Percentiles rank a stretch among this genome's conserved stretches.
These are phyloP conservation scores for Trichocladium antarcticum DNA, from an alignment of 495 filamentous ascomycete species.

Conservation along the genomic window DNA sequence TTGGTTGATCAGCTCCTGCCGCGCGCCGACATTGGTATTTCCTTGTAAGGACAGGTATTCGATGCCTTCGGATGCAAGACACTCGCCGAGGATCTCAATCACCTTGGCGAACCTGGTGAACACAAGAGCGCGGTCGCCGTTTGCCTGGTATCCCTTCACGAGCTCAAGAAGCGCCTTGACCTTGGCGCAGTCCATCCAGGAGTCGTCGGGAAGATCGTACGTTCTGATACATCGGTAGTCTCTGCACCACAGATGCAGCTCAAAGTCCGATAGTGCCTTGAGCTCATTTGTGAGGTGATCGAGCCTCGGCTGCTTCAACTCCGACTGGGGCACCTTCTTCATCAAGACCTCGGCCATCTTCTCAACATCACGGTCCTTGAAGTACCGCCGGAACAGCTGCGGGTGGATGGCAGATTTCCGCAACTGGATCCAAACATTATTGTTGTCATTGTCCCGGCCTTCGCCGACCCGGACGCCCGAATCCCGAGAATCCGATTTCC, in stretches of 20 bases:
- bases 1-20: slow-evolving; percentile 76
- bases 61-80: slow-evolving; percentile 62
- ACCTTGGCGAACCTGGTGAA: slow-evolving; percentile 91
- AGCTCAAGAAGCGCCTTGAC: slow-evolving; percentile 65
- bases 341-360: slow-evolving; percentile 70
- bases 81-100: slow-evolving; percentile 76
- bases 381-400: slow-evolving; percentile 70
- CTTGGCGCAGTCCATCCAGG: slow-evolving; percentile 93
- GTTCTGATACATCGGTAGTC: slow-evolving; percentile 58
- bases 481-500: slow-evolving; percentile 40
- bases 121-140: slow-evolving; percentile 76
- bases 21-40: slow-evolving; percentile 65
- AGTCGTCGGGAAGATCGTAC: slow-evolving; percentile 57
- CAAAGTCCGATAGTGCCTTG: slow-evolving; percentile 63
- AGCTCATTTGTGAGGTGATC: slow-evolving; percentile 62
- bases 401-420: slow-evolving; percentile 91
- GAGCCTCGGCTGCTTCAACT: slow-evolving; percentile 43
- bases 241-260: slow-evolving; percentile 68
- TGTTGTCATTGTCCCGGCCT: slow-evolving; percentile 35
- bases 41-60: slow-evolving; percentile 75
- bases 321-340: slow-evolving; percentile 36
- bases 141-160: slow-evolving; percentile 57
- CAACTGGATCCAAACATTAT: slow-evolving; percentile 80
- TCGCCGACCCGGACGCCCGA: slow-evolving; percentile 22
- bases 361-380: slow-evolving; percentile 56